phyloP scores from a whole-genome alignment of 495 filamentous ascomycete species.

The Echria macrotheca region DNA sequence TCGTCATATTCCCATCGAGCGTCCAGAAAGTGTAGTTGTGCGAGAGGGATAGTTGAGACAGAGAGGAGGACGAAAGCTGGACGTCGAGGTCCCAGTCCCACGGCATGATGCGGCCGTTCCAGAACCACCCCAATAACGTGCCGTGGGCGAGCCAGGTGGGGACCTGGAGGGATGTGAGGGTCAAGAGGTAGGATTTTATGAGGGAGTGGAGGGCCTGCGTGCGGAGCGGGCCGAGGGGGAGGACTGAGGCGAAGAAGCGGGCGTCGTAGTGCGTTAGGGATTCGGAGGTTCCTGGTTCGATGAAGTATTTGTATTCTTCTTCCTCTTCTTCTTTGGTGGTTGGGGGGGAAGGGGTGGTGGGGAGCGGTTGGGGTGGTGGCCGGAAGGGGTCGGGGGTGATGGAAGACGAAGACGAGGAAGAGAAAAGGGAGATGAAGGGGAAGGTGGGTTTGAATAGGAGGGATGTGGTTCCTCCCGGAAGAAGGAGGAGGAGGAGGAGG shows the following conservation, averaged over 20 bases:
- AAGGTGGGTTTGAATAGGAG: too few relatives aligned
- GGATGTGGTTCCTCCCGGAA: too few relatives aligned
- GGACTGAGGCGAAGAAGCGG: conserved; percentile 56
- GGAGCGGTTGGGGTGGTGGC: too few relatives aligned
- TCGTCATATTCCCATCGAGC: conserved; percentile 39
- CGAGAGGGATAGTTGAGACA: conserved; percentile 54
- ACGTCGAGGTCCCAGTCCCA: conserved; percentile 91
- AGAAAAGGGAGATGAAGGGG: too few relatives aligned
- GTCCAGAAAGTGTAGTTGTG: conserved; percentile 61
- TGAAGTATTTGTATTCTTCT: conserved; percentile 43
- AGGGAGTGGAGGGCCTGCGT: conserved; percentile 62
- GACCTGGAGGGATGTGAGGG: conserved; percentile 55
- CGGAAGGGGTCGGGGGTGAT: too few relatives aligned
- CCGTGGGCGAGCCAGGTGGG: conserved; percentile 89
- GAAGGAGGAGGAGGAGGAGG: too few relatives aligned
- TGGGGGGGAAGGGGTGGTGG: too few relatives aligned
- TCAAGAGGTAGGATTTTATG: conserved; percentile 67
- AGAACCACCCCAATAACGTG: conserved; percentile 86
- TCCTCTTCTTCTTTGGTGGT: too few relatives aligned
- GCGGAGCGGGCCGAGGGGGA: conserved; percentile 59
- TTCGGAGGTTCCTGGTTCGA: conserved; percentile 52
- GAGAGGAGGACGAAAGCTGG: conserved; percentile 62
- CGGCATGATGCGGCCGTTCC: conserved; percentile 77
- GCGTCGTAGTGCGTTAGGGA: conserved; percentile 66
- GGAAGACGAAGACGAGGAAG: too few relatives aligned